These are phyloP conservation scores for Ceratobasidium sp. DNA, from an alignment of 1,284 basidiomycete genomes.

Conservation along the genomic window DNA sequence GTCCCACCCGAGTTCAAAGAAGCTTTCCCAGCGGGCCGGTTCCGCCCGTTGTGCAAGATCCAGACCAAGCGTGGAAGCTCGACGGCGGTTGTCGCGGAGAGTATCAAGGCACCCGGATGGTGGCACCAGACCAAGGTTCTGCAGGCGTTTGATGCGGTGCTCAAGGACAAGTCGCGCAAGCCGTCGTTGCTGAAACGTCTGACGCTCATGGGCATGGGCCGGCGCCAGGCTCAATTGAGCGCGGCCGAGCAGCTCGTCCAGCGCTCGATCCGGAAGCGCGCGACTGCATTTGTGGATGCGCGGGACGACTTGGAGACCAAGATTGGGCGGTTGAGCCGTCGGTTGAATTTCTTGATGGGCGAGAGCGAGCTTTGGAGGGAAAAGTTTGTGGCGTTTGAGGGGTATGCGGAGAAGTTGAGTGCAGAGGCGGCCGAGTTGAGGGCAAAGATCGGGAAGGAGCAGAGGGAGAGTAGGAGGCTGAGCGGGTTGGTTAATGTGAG, in stretches of 20 bases:
- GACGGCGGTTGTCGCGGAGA: conserved; percentile 69
- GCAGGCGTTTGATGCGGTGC: conserved; percentile 86
- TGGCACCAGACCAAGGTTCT: conserved; percentile 92
- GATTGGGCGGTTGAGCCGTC: conserved; percentile 81
- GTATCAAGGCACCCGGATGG: conserved; percentile 89
- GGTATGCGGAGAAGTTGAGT: conserved; percentile 90
- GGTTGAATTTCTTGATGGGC: conserved; percentile 91
- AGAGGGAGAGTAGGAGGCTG: conserved; percentile 83
- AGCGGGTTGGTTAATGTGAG: conserved; percentile 80
- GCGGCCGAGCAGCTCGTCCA: conserved; percentile 85
- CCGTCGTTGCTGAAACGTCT: conserved; percentile 89
- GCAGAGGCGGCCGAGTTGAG: conserved; percentile 83
- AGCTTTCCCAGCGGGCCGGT: conserved; percentile 91
- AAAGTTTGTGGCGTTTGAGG: conserved; percentile 91
- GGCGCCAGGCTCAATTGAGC: conserved; percentile 77
- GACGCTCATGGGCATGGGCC: conserved; percentile 76
- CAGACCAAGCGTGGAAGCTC: conserved; percentile 82
- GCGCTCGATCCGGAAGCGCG: conserved; percentile 86
- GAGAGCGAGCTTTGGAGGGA: conserved; percentile 90
- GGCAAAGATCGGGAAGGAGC: conserved; percentile 86
- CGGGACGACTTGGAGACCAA: conserved; percentile 91
- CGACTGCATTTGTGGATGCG: conserved; percentile 91
- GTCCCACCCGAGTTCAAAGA: conserved; percentile 93
- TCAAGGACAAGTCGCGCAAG: conserved; percentile 76
- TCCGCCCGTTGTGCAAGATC: conserved; percentile 84